These are phyloP conservation scores for Globisporangium canariense DNA, from an alignment of 352 stramenopile species.

Conservation along the genomic window DNA sequence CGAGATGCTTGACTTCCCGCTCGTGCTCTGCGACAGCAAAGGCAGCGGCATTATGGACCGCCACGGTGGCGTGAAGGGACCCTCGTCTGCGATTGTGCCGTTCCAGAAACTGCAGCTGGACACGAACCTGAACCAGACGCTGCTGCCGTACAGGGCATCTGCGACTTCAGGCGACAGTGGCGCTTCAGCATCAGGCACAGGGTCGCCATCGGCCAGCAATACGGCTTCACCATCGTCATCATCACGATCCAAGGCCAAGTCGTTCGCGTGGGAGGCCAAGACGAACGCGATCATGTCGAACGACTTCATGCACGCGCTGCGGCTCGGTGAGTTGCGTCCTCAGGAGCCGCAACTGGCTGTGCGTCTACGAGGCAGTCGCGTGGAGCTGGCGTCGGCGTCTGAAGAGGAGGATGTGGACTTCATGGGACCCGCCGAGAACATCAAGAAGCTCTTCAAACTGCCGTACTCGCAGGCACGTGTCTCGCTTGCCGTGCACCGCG, in stretches of 20 bases:
- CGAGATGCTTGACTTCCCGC: constrained; percentile 47
- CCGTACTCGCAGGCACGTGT: constrained; percentile 76
- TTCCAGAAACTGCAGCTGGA: constrained; percentile 83
- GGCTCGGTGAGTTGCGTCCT: constrained; percentile 43
- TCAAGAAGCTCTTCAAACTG: constrained; percentile 86
- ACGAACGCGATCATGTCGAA: constrained; percentile 34
- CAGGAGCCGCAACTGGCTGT: constrained; percentile 72
- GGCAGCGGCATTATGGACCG: constrained; percentile 6
- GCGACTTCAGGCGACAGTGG: not conserved
- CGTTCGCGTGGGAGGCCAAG: constrained; percentile 32
- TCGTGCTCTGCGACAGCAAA: constrained; percentile 44
- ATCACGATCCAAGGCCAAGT: constrained; percentile 20
- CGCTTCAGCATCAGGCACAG: not conserved
- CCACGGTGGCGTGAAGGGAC: constrained; percentile 7
- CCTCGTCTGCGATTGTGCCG: constrained; percentile 61
- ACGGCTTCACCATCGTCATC: not conserved
- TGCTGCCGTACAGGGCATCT: constrained; percentile 36
- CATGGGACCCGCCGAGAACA: constrained; percentile 77
- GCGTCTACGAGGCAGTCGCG: constrained; percentile 51
- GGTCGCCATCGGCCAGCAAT: not conserved
- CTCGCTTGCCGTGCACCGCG: constrained; percentile 79
- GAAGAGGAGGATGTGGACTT: constrained; percentile 78
- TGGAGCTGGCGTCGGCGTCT: constrained; percentile 66
- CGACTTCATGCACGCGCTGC: constrained; percentile 72
- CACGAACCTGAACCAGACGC: constrained; percentile 74